Conservation (phyloP, 2,329 filamentous ascomycete species). For the Aspergillaceae sp. region DNA sequence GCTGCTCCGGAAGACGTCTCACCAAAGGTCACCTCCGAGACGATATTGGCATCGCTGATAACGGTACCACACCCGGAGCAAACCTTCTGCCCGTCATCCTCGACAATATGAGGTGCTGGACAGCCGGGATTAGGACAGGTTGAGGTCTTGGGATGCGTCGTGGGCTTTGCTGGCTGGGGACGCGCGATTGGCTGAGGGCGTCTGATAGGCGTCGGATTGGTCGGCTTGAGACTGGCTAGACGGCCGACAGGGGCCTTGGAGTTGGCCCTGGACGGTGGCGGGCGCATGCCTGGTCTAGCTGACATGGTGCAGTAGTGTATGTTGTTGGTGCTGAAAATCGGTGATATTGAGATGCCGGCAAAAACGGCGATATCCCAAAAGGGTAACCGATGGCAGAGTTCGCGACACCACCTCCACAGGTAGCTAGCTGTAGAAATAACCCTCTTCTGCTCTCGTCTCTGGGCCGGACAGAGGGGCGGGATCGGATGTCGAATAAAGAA, state of each 20-base stretch:
- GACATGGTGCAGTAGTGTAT: conserved; percentile 17
- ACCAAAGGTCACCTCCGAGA: conserved; percentile 84
- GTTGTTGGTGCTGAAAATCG: too few relatives aligned
- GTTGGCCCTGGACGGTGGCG: conserved; percentile 15
- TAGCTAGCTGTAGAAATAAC: too few relatives aligned
- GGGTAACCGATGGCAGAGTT: background rate
- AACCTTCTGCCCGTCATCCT: conserved; percentile 44
- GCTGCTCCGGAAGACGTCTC: conserved; percentile 79
- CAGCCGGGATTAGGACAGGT: conserved; percentile 40
- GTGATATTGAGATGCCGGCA: too few relatives aligned
- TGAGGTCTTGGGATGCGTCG: conserved; percentile 30
- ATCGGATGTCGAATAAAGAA: too few relatives aligned
- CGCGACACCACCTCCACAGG: too few relatives aligned
- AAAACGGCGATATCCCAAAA: background rate
- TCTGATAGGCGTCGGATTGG: conserved; percentile 29
- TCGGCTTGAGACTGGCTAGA: conserved; percentile 33
- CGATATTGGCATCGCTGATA: conserved; percentile 78
- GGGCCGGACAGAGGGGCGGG: too few relatives aligned
- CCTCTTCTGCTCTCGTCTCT: too few relatives aligned
- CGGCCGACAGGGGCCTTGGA: conserved; percentile 26
- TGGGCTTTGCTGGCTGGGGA: conserved; percentile 23
- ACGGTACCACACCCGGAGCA: conserved; percentile 81
- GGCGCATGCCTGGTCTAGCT: conserved; percentile 25
- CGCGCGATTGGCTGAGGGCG: conserved; percentile 27
- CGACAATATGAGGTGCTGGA: conserved; percentile 37